Conservation (phyloP, 1,284 basidiomycete genomes). For the Ustilago crameri region DNA sequence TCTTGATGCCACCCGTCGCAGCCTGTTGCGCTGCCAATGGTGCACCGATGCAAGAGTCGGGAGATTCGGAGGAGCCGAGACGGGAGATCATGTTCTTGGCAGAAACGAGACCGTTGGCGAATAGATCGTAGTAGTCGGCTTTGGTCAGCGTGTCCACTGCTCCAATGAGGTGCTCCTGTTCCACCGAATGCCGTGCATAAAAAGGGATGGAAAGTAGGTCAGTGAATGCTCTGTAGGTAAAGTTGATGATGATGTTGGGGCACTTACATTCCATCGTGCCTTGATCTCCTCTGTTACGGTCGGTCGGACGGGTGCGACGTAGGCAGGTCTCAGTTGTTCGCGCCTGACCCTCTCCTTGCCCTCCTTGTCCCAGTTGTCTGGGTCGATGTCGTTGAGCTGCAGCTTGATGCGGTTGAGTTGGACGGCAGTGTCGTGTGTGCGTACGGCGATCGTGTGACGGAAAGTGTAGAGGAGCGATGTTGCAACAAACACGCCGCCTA, state of each 20-base stretch:
- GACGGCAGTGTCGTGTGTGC: conserved; percentile 44
- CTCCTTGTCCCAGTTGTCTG: conserved; percentile 50
- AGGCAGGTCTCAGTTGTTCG: conserved; percentile 42
- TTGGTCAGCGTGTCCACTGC: conserved; percentile 31
- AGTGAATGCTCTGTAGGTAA: background rate
- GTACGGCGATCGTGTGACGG: conserved; percentile 47
- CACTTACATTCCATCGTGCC: conserved; percentile 50
- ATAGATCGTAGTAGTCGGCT: conserved; percentile 50
- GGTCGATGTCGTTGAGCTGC: conserved; percentile 51
- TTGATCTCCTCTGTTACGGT: conserved; percentile 51
- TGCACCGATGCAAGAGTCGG: conserved; percentile 12
- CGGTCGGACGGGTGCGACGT: conserved; percentile 37
- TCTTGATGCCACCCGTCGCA: conserved; percentile 39
- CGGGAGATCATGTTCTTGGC: conserved; percentile 30
- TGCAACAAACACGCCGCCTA: conserved; percentile 50
- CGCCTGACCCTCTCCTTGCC: conserved; percentile 31
- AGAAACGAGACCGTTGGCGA: conserved; percentile 37
- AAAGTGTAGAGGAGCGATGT: conserved; percentile 52
- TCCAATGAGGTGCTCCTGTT: conserved; percentile 39
- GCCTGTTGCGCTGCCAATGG: conserved; percentile 30
- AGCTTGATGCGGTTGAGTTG: conserved; percentile 43
- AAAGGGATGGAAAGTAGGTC: background rate
- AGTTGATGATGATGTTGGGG: background rate
- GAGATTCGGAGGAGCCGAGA: conserved; percentile 7
- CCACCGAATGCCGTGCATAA: background rate